Evolutionary conservation across 352 stramenopile species (phyloP), one percentile per base, ranked within the genome.

Genomic region (Pythium diclinum): DNA sequence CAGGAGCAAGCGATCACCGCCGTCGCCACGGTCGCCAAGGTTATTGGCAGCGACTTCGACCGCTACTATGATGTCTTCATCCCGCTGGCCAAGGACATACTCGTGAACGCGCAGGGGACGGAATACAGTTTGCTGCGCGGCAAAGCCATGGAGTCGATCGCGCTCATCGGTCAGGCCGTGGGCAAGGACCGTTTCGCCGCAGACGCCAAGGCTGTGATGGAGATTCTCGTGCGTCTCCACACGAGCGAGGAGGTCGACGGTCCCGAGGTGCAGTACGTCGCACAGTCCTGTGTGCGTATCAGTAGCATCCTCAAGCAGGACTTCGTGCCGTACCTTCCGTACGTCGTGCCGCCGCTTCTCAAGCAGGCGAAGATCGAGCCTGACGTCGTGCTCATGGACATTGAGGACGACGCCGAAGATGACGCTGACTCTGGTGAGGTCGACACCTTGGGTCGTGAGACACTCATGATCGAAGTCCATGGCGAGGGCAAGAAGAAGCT

Each of bases 61-160:
- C 74, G 71, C 52, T 94, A 90, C 71, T 95, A 95, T 68, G 77
- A 86, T 60, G 89, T 95, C 42, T 95, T 95, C 68, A 95, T 95
- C 44, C 87, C 87, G 49, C 72, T 95, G 46, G 87, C 87, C 40
- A 93, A 92, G 74, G 82, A 95, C 61, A 77, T 95, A 59, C 69
- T 95, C 40, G 70, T 89, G 36, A 83, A 94, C 60, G 85, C 87
- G 6, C 63, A 75, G 34, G 86, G 87, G n/a, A 81, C 83, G 52
- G 81, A 92, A 65, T 95, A 89, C 71, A 68, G 82, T 49, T 72
- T 95, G 56, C 69, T 95, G 65, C 85, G 87, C 55, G 87, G 87
- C 62, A 95, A 95, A 68, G 76, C 85, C 25, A 95, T 95, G 87
- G 87, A 95, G 68, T 91, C 85, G 48, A 93, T 95, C 71, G 87